Base-by-base conservation (phyloP, 352 stramenopile species). In the Phytophthora sp. region DNA sequence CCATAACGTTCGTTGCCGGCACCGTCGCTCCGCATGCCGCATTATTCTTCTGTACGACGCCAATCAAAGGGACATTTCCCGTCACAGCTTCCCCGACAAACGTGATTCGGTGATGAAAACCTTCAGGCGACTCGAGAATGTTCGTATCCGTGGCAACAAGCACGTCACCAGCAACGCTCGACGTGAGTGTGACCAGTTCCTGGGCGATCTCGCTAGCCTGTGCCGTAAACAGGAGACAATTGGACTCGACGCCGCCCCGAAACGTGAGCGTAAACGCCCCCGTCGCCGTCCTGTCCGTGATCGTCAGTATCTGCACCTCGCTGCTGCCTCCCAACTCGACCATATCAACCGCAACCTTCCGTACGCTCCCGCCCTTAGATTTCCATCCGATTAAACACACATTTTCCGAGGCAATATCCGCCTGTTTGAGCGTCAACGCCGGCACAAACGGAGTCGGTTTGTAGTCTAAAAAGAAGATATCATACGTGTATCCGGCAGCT, bases 381-480 rank as follows among this genome's bases (percentile, higher is more conserved):
- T 61, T 23, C 72, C 76, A 82, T 8, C 57, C 61, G 1, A 33
- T 49, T 4, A 33, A 11, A 24, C 30, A 49, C 30, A 56, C 53
- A 8, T 41, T 53, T 23, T 54, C 56, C 16, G 18, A 33, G 21
- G 26, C 57, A 27, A 62, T 76, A 51, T 79, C 66, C 0, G 23
- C 73, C 6, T 71, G 60, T 15, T 76, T 60, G 1, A 92, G 52
- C 8, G 73, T 47, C 0, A 93, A 41, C 35, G 62, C 41, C 1
- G 72, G 63, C 16, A 76, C 74, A n/a, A 59, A 71, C 0, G 77
- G 70, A 15, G 58, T 57, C 0, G 36, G 18, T 57, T 69, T 54
- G 35, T 77, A 86, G 11, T 86, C 60, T 27, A 93, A 61, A 41
- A 94, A 94, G 56, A 79, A 94, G 12, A 95, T 80, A 41, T 95